Conservation (phyloP, 495 filamentous ascomycete species). For the Cairneyella variabilis region DNA sequence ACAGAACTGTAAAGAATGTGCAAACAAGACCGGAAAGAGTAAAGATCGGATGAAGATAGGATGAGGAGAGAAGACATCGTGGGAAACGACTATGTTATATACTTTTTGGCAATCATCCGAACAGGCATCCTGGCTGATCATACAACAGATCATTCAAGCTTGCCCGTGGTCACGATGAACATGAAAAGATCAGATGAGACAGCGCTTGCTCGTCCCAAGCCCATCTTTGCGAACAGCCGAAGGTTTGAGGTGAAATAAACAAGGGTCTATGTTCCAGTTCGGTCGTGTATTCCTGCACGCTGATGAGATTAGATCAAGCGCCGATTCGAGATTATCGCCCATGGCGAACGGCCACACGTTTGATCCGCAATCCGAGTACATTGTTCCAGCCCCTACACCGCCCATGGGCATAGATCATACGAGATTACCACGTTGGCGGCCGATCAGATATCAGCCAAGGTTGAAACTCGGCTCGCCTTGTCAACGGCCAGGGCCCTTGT, state of each 20-base stretch:
- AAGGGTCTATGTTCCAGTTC: no score
- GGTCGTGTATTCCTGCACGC: no score
- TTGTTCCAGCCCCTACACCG: no score
- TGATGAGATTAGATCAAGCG: not conserved
- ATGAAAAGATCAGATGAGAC: not conserved
- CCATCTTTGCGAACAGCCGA: not conserved
- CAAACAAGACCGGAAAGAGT: constrained; percentile 12
- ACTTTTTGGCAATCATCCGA: not conserved
- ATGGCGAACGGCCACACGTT: no score
- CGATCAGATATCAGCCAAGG: no score
- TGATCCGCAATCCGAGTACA: no score
- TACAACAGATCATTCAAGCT: not conserved
- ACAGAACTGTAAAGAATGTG: constrained; percentile 24
- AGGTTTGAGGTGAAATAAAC: not conserved
- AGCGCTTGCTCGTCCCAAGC: not conserved
- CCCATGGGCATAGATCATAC: no score
- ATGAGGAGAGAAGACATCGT: not conserved
- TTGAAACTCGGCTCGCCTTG: no score
- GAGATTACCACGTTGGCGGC: no score
- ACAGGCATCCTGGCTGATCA: not conserved
- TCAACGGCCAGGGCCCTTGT: no score
- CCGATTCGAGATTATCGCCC: no score
- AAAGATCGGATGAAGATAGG: constrained; percentile 20
- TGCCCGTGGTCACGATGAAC: not conserved
- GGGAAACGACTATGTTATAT: constrained; percentile 12